Evolutionary conservation across 2,329 filamentous ascomycete species (phyloP), one percentile per base, ranked within the genome.

Genomic region (Talaromyces sp.): DNA sequence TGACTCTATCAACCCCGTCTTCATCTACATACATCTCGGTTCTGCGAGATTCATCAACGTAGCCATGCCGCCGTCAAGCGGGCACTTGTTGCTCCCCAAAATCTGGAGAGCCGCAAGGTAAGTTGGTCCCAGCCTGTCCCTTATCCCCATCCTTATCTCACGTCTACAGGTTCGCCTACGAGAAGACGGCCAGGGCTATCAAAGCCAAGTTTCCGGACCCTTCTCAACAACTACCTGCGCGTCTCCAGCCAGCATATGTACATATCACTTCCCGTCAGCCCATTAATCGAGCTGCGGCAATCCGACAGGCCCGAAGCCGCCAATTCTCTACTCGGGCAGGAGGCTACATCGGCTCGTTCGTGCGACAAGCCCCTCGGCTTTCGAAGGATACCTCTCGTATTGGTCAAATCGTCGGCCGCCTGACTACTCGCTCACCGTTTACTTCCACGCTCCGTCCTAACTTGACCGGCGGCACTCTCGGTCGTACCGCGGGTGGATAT

Each of bases 401-500:
- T 59, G 81, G 81, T 27, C 75, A 79, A 19, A 82, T 82, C 22
- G 78, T 89, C 60, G 82, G 81, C 33, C 84, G 87, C 64, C 84
- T 90, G 62, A 87, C 91, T 17, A 87, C 87, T 30, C 87, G 90
- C 57, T 88, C 92, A 32, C 93, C 93, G 0, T 98, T 98, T 74
- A 90, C 92, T 4, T 92, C 88, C 57, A 89, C 93, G 1, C 85
- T 99, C 39, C 89, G 95, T 39, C 95, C 95, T 2, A 98, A 96
- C 72, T 80, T 98, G 65, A 97, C 93, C 0, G 93, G 92, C 55
- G 93, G 93, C 49, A 88, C 91, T 27, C 79, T 97, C 52, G 88
- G 91, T 36, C 87, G 93, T 61, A 91, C 91, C 44, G 91, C 93
- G 8, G 92, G 93, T 66, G 95, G 95, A n/a, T 99, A 99, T 65